Conservation (phyloP, 2,329 filamentous ascomycete species). For the Penicillium verrucosum region DNA sequence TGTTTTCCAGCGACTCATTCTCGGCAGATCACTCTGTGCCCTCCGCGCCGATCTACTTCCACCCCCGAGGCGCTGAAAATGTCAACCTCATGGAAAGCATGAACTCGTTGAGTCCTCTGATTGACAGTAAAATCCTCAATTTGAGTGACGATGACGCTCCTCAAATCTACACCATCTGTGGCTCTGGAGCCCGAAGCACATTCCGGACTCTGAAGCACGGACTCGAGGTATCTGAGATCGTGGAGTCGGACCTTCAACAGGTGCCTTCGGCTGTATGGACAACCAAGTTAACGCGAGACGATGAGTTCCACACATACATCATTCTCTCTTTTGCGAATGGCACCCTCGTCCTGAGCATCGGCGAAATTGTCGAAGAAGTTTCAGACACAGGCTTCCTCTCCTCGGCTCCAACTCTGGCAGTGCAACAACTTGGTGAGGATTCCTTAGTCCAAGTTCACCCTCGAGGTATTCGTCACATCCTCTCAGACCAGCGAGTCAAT, state of each 20-base stretch:
- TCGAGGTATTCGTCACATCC: slow-evolving; percentile 91
- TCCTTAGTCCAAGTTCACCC: slow-evolving; percentile 92
- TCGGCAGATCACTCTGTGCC: slow-evolving; percentile 69
- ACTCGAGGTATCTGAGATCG: slow-evolving; percentile 87
- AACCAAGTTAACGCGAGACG: slow-evolving; percentile 75
- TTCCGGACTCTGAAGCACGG: slow-evolving; percentile 93
- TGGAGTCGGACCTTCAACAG: slow-evolving; percentile 86
- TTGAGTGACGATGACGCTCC: slow-evolving; percentile 88
- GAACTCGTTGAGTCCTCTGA: slow-evolving; percentile 82
- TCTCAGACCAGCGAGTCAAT: slow-evolving; percentile 71
- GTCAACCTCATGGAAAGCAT: slow-evolving; percentile 80
- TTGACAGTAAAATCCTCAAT: slow-evolving; percentile 90
- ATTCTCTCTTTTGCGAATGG: slow-evolving; percentile 89
- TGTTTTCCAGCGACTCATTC: slow-evolving; percentile 78
- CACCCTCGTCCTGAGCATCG: slow-evolving; percentile 89
- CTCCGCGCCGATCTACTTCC: slow-evolving; percentile 80
- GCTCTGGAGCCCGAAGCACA: slow-evolving; percentile 80
- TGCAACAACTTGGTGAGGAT: slow-evolving; percentile 91
- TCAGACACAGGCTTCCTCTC: slow-evolving; percentile 90
- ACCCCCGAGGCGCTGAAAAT: slow-evolving; percentile 74
- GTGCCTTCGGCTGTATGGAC: slow-evolving; percentile 95
- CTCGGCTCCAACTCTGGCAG: slow-evolving; percentile 81
- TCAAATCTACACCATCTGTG: slow-evolving; percentile 91
- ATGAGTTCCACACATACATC: slow-evolving; percentile 91
- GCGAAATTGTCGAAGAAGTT: slow-evolving; percentile 94